phyloP scores from a whole-genome alignment of 495 filamentous ascomycete genomes.

The Daldinia loculata region DNA sequence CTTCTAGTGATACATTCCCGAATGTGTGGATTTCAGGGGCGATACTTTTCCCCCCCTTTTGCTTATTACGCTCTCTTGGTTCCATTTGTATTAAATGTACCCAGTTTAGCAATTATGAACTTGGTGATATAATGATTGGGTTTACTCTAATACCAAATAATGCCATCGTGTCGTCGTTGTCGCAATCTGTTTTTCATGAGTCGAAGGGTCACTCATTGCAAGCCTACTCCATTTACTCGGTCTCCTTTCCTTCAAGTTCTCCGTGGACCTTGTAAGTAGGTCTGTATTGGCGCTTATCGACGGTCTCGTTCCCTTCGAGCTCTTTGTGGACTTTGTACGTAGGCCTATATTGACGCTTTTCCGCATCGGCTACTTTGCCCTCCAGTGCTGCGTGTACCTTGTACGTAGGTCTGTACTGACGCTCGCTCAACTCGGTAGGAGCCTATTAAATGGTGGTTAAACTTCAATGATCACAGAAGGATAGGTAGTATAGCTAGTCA shows the following conservation, averaged over 20 bases:
- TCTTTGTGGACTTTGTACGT: neutral
- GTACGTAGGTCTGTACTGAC: neutral
- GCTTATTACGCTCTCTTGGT: neutral
- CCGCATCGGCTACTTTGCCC: neutral
- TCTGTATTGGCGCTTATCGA: conserved; percentile 7
- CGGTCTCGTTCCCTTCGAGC: neutral
- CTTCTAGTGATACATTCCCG: too few species aligned
- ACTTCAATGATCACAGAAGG: neutral
- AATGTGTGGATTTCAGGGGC: too few species aligned
- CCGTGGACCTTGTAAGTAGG: conserved; percentile 1
- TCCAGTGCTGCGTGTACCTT: neutral
- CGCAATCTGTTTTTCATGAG: neutral
- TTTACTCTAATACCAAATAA: neutral
- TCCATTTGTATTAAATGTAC: neutral
- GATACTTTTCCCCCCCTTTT: too few species aligned
- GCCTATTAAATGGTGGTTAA: conserved; percentile 13
- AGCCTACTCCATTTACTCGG: neutral
- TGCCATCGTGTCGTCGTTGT: neutral
- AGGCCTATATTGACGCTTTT: conserved; percentile 10
- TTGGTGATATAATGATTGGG: neutral
- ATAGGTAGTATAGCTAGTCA: neutral
- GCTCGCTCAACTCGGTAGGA: neutral
- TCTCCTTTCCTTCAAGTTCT: neutral
- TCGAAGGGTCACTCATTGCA: neutral
- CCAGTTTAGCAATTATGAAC: neutral